Evolutionary conservation across 1,139 yeast genomes (phyloP).

Genomic region (Lodderomyces orthopsilosis): DNA sequence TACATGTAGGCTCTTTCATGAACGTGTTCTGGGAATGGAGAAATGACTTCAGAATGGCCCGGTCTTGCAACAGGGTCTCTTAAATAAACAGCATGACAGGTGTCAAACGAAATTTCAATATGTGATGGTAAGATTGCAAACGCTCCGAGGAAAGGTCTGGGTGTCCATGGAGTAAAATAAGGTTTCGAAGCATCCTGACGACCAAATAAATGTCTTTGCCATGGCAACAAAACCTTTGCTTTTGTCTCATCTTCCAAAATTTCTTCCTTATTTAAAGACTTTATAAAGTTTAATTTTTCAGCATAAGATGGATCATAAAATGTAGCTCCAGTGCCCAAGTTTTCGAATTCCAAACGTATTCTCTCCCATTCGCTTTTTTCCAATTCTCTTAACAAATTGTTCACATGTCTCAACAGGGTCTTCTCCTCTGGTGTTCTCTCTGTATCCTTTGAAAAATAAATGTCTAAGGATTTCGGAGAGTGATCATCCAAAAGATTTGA

Average conservation of each 20-base stretch:
- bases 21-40: slow-evolving; percentile 80
- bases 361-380: slow-evolving; percentile 50
- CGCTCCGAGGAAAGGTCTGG: slow-evolving; percentile 90
- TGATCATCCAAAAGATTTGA: slow-evolving; percentile 20
- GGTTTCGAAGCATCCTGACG: slow-evolving; percentile 73
- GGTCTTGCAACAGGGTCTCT: slow-evolving; percentile 98
- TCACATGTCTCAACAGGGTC: slow-evolving; percentile 45
- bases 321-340: slow-evolving; percentile 1
- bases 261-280: slow-evolving; percentile 50
- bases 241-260: slow-evolving; percentile 52
- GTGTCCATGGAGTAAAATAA: slow-evolving; percentile 95
- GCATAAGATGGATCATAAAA: slow-evolving; percentile 46
- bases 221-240: slow-evolving; percentile 58
- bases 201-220: slow-evolving; percentile 79
- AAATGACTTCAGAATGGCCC: slow-evolving; percentile 91
- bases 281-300: slow-evolving; percentile 47
- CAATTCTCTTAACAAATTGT: slow-evolving; percentile 55
- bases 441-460: slow-evolving; percentile 34
- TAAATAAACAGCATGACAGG: slow-evolving; percentile 92
- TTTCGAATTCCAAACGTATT: slow-evolving; percentile 47
- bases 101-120: slow-evolving; percentile 81
- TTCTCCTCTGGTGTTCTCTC: slow-evolving; percentile 36
- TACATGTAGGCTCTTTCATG: slow-evolving; percentile 97
- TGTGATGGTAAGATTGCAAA: slow-evolving; percentile 92
- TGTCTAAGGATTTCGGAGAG: slow-evolving; percentile 16